Evolutionary conservation across 2,329 filamentous ascomycete species (phyloP).

Genomic region (Neofusicoccum laricinum): DNA sequence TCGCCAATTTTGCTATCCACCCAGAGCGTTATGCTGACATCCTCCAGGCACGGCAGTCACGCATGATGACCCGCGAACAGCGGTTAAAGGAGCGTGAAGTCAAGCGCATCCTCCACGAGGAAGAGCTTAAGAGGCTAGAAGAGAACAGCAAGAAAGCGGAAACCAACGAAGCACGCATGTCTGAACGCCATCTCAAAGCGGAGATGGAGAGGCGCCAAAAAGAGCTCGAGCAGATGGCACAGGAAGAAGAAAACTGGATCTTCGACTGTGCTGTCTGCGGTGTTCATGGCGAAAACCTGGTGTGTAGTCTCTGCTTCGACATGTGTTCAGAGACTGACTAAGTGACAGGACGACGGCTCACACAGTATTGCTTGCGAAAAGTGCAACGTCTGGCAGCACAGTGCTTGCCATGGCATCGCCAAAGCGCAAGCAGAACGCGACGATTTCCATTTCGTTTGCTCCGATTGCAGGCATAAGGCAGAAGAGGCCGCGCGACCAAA

Average conservation of each 20-base stretch:
- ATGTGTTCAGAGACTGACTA: conserved; percentile 23
- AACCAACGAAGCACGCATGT: conserved; percentile 56
- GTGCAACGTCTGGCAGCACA: conserved; percentile 97
- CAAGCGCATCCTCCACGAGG: conserved; percentile 78
- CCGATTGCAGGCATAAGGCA: conserved; percentile 65
- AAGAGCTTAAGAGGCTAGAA: conserved; percentile 75
- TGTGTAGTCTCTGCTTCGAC: conserved; percentile 30
- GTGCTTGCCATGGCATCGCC: conserved; percentile 80
- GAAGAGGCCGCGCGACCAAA: conserved; percentile 62
- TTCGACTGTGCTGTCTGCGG: conserved; percentile 92
- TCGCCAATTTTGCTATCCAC: background rate
- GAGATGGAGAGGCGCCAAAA: conserved; percentile 78
- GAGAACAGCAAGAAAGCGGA: conserved; percentile 64
- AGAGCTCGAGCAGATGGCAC: conserved; percentile 67
- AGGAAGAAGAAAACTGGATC: conserved; percentile 79
- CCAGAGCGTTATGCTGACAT: conserved; percentile 23
- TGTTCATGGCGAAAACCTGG: conserved; percentile 76
- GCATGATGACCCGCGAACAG: conserved; percentile 80
- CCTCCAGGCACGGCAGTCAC: conserved; percentile 66
- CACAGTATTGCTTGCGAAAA: conserved; percentile 92
- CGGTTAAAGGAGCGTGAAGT: conserved; percentile 82
- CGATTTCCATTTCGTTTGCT: conserved; percentile 85
- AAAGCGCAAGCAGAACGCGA: conserved; percentile 76
- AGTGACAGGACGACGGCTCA: conserved; percentile 73
- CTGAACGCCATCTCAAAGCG: conserved; percentile 75